Evolutionary conservation across 495 filamentous ascomycete genomes (phyloP).

Genomic region (Neurospora africana): DNA sequence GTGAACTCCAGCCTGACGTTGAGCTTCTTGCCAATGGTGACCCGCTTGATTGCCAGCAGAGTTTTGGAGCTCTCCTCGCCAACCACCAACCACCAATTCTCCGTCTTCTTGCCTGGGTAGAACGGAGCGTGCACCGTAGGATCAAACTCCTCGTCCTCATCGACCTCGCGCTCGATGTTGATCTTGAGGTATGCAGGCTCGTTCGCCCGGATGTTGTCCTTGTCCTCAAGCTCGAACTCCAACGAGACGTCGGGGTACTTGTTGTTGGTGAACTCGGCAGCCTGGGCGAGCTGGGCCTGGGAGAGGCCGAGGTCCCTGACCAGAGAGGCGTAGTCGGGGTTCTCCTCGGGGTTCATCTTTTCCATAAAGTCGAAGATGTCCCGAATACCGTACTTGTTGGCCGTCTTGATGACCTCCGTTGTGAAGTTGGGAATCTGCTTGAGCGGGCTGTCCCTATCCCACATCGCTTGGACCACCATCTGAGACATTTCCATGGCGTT

Average conservation of each 20-base stretch:
- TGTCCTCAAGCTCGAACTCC: slow-evolving; percentile 75
- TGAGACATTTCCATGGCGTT: slow-evolving; percentile 99
- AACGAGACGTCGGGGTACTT: slow-evolving; percentile 93
- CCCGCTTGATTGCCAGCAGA: slow-evolving; percentile 83
- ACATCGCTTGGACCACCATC: slow-evolving; percentile 98
- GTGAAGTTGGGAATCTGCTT: slow-evolving; percentile 97
- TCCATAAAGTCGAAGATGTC: slow-evolving; percentile 99
- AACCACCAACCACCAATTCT: slow-evolving; percentile 95
- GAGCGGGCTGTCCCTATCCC: slow-evolving; percentile 92
- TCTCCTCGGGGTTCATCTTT: slow-evolving; percentile 89
- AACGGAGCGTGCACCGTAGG: slow-evolving; percentile 90
- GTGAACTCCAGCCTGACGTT: slow-evolving; percentile 79
- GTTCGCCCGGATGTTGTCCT: slow-evolving; percentile 66
- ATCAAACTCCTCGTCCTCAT: slow-evolving; percentile 62
- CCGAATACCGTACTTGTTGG: slow-evolving; percentile 68
- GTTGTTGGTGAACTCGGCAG: slow-evolving; percentile 91
- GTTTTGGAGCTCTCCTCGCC: slow-evolving; percentile 81
- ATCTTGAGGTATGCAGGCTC: slow-evolving; percentile 76
- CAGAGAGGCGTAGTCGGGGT: slow-evolving; percentile 61
- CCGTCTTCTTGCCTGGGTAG: slow-evolving; percentile 86
- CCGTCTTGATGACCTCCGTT: slow-evolving; percentile 69
- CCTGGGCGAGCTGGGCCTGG: slow-evolving; percentile 72
- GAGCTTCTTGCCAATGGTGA: slow-evolving; percentile 71
- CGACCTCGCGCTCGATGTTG: slow-evolving; percentile 75
- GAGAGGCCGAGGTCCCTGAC: slow-evolving; percentile 69